These are phyloP conservation scores for Trichodelitschia bisporula DNA, from an alignment of 495 filamentous ascomycete genomes.

Conservation along the genomic window DNA sequence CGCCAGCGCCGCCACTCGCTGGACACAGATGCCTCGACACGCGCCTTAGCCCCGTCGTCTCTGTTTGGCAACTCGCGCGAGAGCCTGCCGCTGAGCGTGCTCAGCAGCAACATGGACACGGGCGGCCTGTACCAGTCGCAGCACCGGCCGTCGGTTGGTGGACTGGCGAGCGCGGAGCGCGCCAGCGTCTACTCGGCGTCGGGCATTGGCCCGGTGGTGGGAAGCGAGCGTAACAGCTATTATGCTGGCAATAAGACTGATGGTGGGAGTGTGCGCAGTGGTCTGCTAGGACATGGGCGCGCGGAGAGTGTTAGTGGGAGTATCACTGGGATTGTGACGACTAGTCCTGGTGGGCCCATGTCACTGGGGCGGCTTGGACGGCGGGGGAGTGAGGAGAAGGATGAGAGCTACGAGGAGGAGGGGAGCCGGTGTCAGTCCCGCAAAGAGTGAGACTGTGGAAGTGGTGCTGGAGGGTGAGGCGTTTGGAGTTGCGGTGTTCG, in stretches of 20 bases:
- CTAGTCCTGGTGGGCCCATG: too few species aligned
- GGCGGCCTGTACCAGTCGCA: constrained; percentile 4
- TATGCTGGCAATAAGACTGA: constrained; percentile 55
- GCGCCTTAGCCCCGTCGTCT: constrained; percentile 75
- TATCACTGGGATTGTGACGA: constrained; percentile 39
- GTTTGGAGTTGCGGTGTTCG: too few species aligned
- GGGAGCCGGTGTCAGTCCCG: too few species aligned
- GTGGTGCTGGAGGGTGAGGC: too few species aligned
- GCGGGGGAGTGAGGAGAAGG: too few species aligned
- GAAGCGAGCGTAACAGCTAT: constrained; percentile 60
- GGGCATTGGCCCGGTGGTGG: constrained; percentile 27
- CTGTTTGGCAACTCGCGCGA: constrained; percentile 79
- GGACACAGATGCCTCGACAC: constrained; percentile 88
- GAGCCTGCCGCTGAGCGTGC: constrained; percentile 64
- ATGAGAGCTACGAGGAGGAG: too few species aligned
- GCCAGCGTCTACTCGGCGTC: constrained; percentile 71
- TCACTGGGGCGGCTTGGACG: too few species aligned
- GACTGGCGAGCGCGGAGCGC: constrained; percentile 45
- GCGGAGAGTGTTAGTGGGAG: constrained; percentile 67
- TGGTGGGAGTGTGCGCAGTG: constrained; percentile 56
- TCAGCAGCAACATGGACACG: constrained; percentile 48
- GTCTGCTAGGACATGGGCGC: constrained; percentile 44
- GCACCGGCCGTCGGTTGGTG: not conserved
- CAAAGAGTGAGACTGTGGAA: too few species aligned
- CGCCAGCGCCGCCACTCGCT: constrained; percentile 65